Evolutionary conservation across 352 stramenopile genomes (phyloP).

Genomic region (Phytopythium boreale): DNA sequence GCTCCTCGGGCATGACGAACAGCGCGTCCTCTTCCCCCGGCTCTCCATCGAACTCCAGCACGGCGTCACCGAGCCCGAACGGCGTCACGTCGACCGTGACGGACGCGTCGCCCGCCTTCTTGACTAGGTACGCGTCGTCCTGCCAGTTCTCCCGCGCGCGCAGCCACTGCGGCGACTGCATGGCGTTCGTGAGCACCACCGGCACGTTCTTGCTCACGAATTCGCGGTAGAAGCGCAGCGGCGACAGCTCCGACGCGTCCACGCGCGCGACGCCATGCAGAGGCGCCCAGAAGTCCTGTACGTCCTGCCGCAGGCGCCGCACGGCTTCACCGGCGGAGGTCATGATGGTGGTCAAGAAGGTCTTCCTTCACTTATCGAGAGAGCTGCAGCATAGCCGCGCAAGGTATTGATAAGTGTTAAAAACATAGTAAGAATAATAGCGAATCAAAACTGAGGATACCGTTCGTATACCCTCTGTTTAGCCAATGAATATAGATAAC

Average conservation of each 20-base stretch:
- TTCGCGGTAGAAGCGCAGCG: constrained; percentile 66
- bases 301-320: constrained; percentile 50
- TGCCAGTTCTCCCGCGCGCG: constrained; percentile 46
- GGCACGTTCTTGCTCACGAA: constrained; percentile 79
- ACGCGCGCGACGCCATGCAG: constrained; percentile 47
- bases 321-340: constrained; percentile 7
- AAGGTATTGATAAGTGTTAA: no score
- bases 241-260: constrained; percentile 34
- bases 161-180: constrained; percentile 53
- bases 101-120: constrained; percentile 29
- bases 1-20: constrained; percentile 84
- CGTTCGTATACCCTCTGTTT: no score
- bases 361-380: no score
- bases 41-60: constrained; percentile 37
- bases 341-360: no score
- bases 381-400: background rate
- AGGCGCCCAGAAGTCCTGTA: constrained; percentile 71
- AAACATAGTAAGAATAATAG: no score
- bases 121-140: constrained; percentile 51
- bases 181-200: constrained; percentile 67
- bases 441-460: no score
- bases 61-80: constrained; percentile 66
- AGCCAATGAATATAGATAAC: no score
- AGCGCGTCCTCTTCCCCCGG: constrained; percentile 21
- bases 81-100: constrained; percentile 83